Evolutionary conservation across 2,329 filamentous ascomycete species (phyloP).

Genomic region (Microdochium trichocladiopsis): DNA sequence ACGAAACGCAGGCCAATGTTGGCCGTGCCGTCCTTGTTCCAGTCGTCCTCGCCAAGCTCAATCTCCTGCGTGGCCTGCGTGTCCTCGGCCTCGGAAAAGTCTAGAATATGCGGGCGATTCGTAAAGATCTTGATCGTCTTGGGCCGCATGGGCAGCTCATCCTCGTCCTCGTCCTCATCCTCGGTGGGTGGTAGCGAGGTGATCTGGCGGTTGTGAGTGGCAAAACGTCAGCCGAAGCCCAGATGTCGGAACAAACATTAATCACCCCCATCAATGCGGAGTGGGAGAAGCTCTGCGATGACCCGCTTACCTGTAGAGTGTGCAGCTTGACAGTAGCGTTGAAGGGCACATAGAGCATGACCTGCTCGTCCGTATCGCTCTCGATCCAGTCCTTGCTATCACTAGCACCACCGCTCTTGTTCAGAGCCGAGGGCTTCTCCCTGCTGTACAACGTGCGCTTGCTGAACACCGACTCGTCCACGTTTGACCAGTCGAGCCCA

Average conservation of each 20-base stretch:
- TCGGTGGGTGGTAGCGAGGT: conserved; percentile 64
- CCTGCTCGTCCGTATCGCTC: conserved; percentile 93
- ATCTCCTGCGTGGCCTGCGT: conserved; percentile 74
- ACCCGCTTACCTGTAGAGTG: conserved; percentile 54
- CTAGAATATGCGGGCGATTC: conserved; percentile 83
- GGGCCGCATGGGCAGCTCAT: conserved; percentile 74
- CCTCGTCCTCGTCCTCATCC: conserved; percentile 47
- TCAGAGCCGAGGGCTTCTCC: conserved; percentile 50
- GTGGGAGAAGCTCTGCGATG: neutral
- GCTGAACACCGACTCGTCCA: conserved; percentile 60
- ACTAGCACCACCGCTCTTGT: conserved; percentile 91
- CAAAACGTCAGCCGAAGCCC: too few species aligned
- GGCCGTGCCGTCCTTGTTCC: conserved; percentile 72
- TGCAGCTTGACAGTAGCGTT: conserved; percentile 84
- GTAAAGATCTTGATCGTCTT: conserved; percentile 78
- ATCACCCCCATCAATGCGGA: neutral
- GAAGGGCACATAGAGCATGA: conserved; percentile 90
- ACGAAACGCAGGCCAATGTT: conserved; percentile 76
- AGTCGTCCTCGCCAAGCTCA: conserved; percentile 67
- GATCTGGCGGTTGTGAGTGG: conserved; percentile 48
- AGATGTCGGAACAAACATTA: too few species aligned
- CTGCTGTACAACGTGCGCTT: conserved; percentile 71
- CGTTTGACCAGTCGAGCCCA: conserved; percentile 81
- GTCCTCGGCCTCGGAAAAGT: conserved; percentile 92
- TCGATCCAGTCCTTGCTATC: conserved; percentile 75